Evolutionary conservation across 1,139 yeast genomes (phyloP), one percentile per base, ranked within the genome.

Genomic region (Candida sojae): DNA sequence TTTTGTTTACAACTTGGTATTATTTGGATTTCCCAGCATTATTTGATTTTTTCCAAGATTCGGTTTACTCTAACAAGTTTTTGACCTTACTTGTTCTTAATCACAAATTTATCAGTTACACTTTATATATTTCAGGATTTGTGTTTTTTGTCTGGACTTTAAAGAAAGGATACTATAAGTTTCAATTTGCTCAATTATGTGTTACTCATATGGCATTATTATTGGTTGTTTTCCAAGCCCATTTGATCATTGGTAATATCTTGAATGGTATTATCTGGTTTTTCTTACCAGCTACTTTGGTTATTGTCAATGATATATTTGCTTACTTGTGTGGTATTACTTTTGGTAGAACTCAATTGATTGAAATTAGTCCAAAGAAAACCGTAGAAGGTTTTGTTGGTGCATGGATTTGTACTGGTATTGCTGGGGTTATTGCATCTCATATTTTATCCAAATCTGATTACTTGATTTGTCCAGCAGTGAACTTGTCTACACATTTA

Each of bases 381-480:
- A 93, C 99, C 1, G 92, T 92, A 28, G 99, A 93, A 70, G 99
- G 99, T 2, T 93, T 93, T 63, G 71, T 92, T 42, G 99, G 99
- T 47, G 99, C 98, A 23, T 93, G 99, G 99, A 70, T 90, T 45
- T 92, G 96, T 65, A 93, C 99, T 10, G 84, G 89, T 6, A 53
- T 88, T 43, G 84, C 89, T 52, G 91, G 95, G 2, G 69, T 88
- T 39, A 46, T 84, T 9, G 77, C 91, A 48, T 79, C 96, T 3
- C 80, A 79, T 55, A 61, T 86, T 45, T 74, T 91, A 54, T 75
- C 88, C 39, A 79, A 82, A 48, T 84, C 83, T 54, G 80, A 81
- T 61, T 93, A 87, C 67, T 73, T 93, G 72, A 89, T 88, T 55
- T 93, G 99, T 66, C 98, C 99, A 6, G 93, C 92, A 42, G 75